Evolutionary conservation across 169 alveolate species (phyloP).

Genomic region (Plasmodium inui): DNA sequence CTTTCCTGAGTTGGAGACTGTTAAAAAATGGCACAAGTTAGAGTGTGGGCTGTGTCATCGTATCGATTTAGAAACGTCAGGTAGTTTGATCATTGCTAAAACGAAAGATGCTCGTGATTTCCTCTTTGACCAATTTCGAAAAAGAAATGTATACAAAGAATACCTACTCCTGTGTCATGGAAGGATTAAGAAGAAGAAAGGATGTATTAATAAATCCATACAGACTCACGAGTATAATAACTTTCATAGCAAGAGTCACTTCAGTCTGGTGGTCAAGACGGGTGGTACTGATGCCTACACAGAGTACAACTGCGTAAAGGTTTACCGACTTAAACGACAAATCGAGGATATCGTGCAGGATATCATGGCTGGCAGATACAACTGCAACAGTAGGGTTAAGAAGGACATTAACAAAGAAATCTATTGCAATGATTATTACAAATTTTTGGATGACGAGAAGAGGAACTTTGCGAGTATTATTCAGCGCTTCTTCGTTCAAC

Average conservation of each 20-base stretch:
- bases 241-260: conserved; percentile 80
- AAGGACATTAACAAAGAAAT: conserved; percentile 39
- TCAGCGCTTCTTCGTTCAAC: conserved; percentile 18
- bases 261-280: conserved; percentile 79
- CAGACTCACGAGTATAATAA: conserved; percentile 80
- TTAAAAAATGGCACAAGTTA: conserved; percentile 82
- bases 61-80: conserved; percentile 83
- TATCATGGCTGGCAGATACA: conserved; percentile 38
- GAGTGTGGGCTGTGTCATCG: conserved; percentile 86
- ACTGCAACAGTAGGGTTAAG: conserved; percentile 45
- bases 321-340: conserved; percentile 62
- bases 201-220: conserved; percentile 77
- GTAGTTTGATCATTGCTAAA: conserved; percentile 82
- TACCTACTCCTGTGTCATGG: conserved; percentile 83
- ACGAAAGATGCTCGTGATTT: conserved; percentile 81
- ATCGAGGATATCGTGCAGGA: conserved; percentile 69
- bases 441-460: conserved; percentile 47
- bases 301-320: conserved; percentile 78
- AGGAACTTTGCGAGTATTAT: conserved; percentile 1
- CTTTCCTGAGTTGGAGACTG: conserved; percentile 81
- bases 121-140: conserved; percentile 81
- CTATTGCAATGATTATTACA: conserved; percentile 59
- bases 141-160: conserved; percentile 82
- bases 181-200: conserved; percentile 76
- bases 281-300: conserved; percentile 86